Evolutionary conservation across 768 basidiomycete species (phyloP), one percentile per base, ranked within the genome.

Genomic region (Lactifluus pinguis): DNA sequence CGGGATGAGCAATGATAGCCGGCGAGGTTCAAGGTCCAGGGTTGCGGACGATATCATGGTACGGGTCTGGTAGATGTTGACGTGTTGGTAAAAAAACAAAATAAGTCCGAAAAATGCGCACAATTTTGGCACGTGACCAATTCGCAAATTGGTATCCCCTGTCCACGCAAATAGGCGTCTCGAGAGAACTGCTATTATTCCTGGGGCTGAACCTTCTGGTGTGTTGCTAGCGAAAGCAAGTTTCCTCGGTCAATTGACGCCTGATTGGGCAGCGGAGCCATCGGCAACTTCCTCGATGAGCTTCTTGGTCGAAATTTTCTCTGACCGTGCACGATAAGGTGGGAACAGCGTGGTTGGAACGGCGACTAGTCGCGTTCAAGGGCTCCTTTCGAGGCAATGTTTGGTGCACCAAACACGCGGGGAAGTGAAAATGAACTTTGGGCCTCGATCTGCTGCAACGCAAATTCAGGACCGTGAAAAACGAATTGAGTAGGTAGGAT

Each of bases 381-480:
- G 66, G 77, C 80, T n/a, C 89, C 89, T 70, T 92, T 92, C 55
- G 83, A 83, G 3, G 79, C 72, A 55, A 92, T 88, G 70, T 92
- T 92, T 6, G 89, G 89, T 0, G 80, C 86, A 25, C 79, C 79
- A 61, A 92, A 82, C 51, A 81, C 77, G 25, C 87, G 81, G 1
- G 89, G 87, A 48, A 91, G 78, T 0, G 75, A 64, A n/a, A 89
- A 68, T 4, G 76, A 68, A 9, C 80, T 77, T 62, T 86, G 84
- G 0, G 77, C 76, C 72, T 89, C 86, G 49, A 87, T 66, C 9
- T 81, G 82, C 66, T 86, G 85, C 4, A 89, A 69, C 0, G 83
- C 82, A 10, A 88, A 77, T 25, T 25, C 25, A 25, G 25, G 25
- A 25, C 2, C 25, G 25, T 25, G 25, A 25, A 25, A 2, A 25